phyloP scores from a whole-genome alignment of 192 early-diverging fungal genomes.

The Thamnidium elegans region DNA sequence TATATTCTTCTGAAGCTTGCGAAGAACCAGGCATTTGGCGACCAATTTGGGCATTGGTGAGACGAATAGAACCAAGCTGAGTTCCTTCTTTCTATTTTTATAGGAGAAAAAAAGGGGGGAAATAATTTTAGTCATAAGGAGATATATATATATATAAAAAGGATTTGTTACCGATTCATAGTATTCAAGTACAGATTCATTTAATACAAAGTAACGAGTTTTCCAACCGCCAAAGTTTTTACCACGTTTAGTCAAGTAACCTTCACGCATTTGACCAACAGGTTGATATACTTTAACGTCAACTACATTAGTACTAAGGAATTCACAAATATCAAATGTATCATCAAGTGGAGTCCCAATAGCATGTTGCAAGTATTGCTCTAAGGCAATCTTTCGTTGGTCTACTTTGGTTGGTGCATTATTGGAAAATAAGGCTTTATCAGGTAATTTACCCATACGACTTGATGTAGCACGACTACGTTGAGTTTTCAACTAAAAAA shows the following conservation, averaged over 20 bases:
- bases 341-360: constrained; percentile 58
- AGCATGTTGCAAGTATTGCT: constrained; percentile 77
- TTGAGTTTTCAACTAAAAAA: constrained; percentile 36
- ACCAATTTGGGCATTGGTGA: constrained; percentile 74
- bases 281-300: constrained; percentile 17
- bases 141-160: neutral
- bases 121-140: neutral
- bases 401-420: constrained; percentile 84
- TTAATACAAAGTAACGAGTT: constrained; percentile 78
- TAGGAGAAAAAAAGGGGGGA: neutral
- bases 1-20: constrained; percentile 16
- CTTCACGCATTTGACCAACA: constrained; percentile 65
- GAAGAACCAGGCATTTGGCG: constrained; percentile 44
- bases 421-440: constrained; percentile 78
- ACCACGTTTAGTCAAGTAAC: constrained; percentile 88
- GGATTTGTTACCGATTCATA: constrained; percentile 56
- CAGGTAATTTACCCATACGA: constrained; percentile 75
- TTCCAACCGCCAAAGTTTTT: constrained; percentile 99
- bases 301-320: constrained; percentile 71
- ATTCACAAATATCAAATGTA: constrained; percentile 66
- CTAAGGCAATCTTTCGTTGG: constrained; percentile 82
- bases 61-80: constrained; percentile 67
- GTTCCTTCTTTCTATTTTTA: constrained; percentile 64
- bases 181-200: constrained; percentile 72
- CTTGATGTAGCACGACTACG: constrained; percentile 37